Percentiles rank a stretch among this genome's conserved stretches.
Conservation (phyloP, 2,329 filamentous ascomycete species). For the Talaromyces sp. region DNA sequence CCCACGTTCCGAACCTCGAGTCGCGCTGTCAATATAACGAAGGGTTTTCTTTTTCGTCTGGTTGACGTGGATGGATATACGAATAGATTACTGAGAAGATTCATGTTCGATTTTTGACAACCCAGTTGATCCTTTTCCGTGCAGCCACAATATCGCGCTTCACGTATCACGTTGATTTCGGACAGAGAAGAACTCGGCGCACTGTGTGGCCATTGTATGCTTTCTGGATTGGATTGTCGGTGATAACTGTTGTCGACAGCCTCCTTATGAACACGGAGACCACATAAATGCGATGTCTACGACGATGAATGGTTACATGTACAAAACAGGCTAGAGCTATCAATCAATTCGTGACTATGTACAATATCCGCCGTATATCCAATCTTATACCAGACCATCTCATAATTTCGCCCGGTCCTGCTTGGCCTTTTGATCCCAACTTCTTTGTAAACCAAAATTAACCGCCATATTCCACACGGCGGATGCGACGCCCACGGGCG, state of each 20-base stretch:
- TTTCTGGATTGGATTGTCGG: not conserved
- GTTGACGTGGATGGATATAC: not conserved
- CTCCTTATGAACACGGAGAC: not conserved
- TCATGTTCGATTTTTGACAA: not conserved
- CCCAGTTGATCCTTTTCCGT: not conserved
- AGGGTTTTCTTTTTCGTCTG: not conserved
- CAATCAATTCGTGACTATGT: not conserved
- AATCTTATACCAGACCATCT: not conserved
- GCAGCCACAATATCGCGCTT: not conserved
- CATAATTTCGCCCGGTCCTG: conserved; percentile 43
- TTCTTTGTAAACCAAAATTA: conserved; percentile 64
- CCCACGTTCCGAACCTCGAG: not conserved
- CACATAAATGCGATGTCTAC: not conserved
- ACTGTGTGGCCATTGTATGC: not conserved
- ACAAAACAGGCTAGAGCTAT: not conserved
- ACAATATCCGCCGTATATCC: not conserved
- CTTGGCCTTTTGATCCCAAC: conserved; percentile 60
- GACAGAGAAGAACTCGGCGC: not conserved
- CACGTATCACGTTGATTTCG: too few relatives aligned
- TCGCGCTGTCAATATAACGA: not conserved
- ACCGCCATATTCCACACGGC: conserved; percentile 68
- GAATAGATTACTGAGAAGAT: not conserved
- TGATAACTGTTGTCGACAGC: not conserved
- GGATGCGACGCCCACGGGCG: conserved; percentile 66
- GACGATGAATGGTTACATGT: not conserved